Conservation (phyloP, 176 grass and related monocot genomes). For the Oryza glaberrima region DNA sequence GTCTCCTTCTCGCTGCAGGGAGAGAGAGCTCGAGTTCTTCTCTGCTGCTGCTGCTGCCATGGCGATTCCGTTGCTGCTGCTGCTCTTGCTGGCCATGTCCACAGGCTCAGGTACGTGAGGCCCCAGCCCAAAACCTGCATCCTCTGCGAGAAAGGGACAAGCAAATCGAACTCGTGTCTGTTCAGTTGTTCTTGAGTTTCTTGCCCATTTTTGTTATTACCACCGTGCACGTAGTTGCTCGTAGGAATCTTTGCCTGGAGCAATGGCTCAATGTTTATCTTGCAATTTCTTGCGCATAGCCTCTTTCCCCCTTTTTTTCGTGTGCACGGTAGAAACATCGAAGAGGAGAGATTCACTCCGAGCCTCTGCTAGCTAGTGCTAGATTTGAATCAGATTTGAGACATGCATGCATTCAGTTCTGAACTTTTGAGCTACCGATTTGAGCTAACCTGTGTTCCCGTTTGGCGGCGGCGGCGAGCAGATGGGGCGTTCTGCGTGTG, state of each 20-base stretch:
- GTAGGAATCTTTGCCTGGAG: neutral
- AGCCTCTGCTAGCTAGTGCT: too few species aligned
- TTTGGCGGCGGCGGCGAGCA: slow-evolving; percentile 9
- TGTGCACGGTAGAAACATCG: neutral
- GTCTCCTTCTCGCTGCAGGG: neutral
- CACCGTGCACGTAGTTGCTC: too few species aligned
- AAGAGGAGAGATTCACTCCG: neutral
- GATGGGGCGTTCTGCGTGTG: slow-evolving; percentile 89
- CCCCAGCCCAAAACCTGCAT: neutral
- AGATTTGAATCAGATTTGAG: neutral
- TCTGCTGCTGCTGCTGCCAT: slow-evolving; percentile 16
- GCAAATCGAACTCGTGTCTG: neutral
- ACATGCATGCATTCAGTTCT: neutral
- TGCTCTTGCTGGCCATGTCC: slow-evolving; percentile 53
- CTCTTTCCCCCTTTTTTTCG: neutral
- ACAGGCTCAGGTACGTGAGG: slow-evolving; percentile 40
- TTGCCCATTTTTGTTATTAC: neutral
- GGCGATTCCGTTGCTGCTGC: slow-evolving; percentile 43
- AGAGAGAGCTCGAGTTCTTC: neutral
- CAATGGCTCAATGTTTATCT: neutral
- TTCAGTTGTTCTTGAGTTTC: neutral
- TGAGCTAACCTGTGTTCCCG: neutral
- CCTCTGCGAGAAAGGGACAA: too few species aligned
- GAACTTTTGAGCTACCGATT: neutral
- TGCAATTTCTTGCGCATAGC: neutral